Evolutionary conservation across 2,329 filamentous ascomycete genomes (phyloP).

Genomic region (Neoascochyta sp.): DNA sequence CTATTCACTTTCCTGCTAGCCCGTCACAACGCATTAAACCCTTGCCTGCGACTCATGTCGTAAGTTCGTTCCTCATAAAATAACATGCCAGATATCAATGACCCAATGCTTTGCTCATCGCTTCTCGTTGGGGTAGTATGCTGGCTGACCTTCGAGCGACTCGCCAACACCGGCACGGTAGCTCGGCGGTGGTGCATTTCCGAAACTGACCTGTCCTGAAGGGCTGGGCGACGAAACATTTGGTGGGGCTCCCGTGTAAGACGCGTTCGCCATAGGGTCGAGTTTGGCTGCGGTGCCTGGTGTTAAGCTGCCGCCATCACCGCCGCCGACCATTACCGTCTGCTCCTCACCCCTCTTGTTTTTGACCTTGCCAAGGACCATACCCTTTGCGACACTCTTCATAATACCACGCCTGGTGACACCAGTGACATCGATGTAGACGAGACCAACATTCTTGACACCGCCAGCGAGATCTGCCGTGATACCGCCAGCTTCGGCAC

Average conservation of each 20-base stretch:
- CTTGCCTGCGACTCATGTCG: constrained; percentile 10
- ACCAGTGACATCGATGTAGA: constrained; percentile 94
- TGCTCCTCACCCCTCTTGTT: constrained; percentile 67
- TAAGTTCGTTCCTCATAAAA: constrained; percentile 22
- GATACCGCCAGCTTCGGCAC: constrained; percentile 75
- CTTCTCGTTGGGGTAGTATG: constrained; percentile 36
- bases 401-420: constrained; percentile 85
- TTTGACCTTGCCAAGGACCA: constrained; percentile 80
- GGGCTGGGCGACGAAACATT: constrained; percentile 22
- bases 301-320: constrained; percentile 50
- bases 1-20: no score
- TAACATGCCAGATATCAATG: no score
- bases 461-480: constrained; percentile 74
- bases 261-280: constrained; percentile 24
- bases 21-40: no score
- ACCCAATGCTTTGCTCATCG: constrained; percentile 10
- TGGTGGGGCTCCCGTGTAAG: constrained; percentile 28
- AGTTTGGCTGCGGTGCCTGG: constrained; percentile 39
- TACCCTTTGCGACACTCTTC: constrained; percentile 91
- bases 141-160: constrained; percentile 34
- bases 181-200: constrained; percentile 33
- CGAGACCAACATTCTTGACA: constrained; percentile 92
- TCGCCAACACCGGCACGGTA: constrained; percentile 37
- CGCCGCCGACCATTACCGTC: constrained; percentile 65
- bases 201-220: constrained; percentile 34